Evolutionary conservation across 1,284 basidiomycete species (phyloP).

Genomic region (Ustilago sp.): DNA sequence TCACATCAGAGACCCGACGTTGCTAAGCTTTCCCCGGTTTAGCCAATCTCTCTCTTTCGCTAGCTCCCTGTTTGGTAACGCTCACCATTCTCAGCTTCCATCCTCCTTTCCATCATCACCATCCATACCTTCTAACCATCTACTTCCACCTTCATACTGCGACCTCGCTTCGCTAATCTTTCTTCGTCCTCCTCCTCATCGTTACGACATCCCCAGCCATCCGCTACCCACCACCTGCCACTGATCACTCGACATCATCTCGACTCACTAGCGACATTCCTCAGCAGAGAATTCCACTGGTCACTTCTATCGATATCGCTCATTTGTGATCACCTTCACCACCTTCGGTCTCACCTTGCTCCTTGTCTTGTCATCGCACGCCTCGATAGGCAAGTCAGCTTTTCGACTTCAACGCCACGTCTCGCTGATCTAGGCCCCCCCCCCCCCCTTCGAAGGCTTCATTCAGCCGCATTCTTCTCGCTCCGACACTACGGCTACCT

Average conservation of each 20-base stretch:
- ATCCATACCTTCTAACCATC: conserved; percentile 2
- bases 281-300: not conserved
- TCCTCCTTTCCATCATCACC: conserved; percentile 1
- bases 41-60: not conserved
- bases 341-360: not conserved
- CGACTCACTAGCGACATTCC: not conserved
- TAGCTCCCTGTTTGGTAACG: not conserved
- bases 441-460: conserved; percentile 22
- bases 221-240: not conserved
- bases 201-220: conserved; percentile 14
- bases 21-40: not conserved
- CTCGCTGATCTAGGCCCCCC: not conserved
- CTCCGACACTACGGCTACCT: not conserved
- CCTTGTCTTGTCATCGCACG: conserved; percentile 8
- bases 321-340: not conserved
- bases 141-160: conserved; percentile 3
- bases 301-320: not conserved
- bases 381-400: conserved; percentile 9
- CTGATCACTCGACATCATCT: not conserved
- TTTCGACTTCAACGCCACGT: not conserved
- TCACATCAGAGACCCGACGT: conserved; percentile 1
- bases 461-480: conserved; percentile 32
- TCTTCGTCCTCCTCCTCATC: conserved; percentile 5
- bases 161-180: conserved; percentile 36
- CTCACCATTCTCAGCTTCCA: conserved; percentile 6